Base-by-base conservation (phyloP, 1,284 basidiomycete species). In the Melampsora abietis-canadensis region DNA sequence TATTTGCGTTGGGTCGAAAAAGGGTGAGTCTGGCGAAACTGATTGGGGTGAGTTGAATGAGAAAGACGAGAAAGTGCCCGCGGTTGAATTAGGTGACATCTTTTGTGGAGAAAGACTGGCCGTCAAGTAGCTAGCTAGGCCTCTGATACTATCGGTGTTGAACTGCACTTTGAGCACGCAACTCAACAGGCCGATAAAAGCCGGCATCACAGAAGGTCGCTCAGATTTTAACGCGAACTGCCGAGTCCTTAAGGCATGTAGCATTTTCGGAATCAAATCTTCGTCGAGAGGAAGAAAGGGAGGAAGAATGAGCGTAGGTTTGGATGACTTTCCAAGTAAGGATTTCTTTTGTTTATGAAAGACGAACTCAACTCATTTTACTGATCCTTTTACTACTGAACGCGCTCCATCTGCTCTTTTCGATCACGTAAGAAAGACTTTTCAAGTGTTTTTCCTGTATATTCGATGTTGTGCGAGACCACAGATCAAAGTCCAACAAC, bases 401-500 rank as follows among this genome's bases (percentile, higher is more conserved):
- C 34, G 74, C 65, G 19, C 78, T 64, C 57, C 79, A 88, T 73
- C 88, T 87, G 76, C 90, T 94, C 0, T 85, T 84, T 72, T 87
- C 83, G 14, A 95, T 82, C 7, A 97, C 86, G 14, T 86, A 88
- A 0, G 85, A 82, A 79, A 96, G 93, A 80, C 96, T 91, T 63
- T 90, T 87, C 0, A 94, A 85, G 79, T 94, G 90, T 19, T 88
- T 85, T 2, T 84, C 84, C 79, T 92, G 90, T 31, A 97, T 88
- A 51, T 89, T 88, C 4, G 83, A 79, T 0, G 85, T 83, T 0
- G 91, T 88, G 31, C 83, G 86, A 0, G 91, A 87, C 94, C 94
- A 98, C 6, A 97, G 87, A 76, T 92, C 89, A 78, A 96, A 92
- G 80, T 96, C 92, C 2, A 97, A 87, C 0, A 92, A 90, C 59